These are phyloP conservation scores for Ophiostoma angusticollis DNA, from an alignment of 2,329 filamentous ascomycete genomes.

Conservation along the genomic window DNA sequence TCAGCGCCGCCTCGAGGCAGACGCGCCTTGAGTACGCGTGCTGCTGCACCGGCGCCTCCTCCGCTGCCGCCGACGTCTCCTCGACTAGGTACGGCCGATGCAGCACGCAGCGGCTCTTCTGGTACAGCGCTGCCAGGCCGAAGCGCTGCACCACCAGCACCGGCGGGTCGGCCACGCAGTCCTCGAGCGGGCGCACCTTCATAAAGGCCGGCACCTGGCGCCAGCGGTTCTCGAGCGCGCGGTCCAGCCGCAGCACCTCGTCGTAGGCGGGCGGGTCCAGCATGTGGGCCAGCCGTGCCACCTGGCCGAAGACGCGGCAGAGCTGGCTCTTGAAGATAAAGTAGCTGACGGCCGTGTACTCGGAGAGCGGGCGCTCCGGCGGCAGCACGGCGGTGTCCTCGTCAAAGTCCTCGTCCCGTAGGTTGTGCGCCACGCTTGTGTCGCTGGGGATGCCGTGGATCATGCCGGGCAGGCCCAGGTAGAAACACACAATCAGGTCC, in stretches of 20 bases:
- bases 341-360: slow-evolving; percentile 47
- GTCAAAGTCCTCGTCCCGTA: slow-evolving; percentile 53
- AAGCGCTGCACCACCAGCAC: slow-evolving; percentile 38
- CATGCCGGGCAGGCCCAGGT: slow-evolving; percentile 56
- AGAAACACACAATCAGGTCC: slow-evolving; percentile 52
- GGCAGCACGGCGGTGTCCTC: slow-evolving; percentile 43
- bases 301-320: slow-evolving; percentile 34
- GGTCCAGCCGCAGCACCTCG: slow-evolving; percentile 37
- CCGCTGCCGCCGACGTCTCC: slow-evolving; percentile 10
- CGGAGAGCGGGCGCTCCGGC: slow-evolving; percentile 38
- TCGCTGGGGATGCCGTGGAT: slow-evolving; percentile 51
- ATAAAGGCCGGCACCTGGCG: slow-evolving; percentile 33
- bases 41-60: slow-evolving; percentile 27
- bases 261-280: slow-evolving; percentile 33
- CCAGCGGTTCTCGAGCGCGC: slow-evolving; percentile 32
- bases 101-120: slow-evolving; percentile 42
- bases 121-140: slow-evolving; percentile 37
- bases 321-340: slow-evolving; percentile 38
- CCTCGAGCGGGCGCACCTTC: slow-evolving; percentile 33
- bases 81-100: slow-evolving; percentile 41
- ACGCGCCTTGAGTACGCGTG: slow-evolving; percentile 39
- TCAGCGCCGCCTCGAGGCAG: slow-evolving; percentile 36
- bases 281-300: slow-evolving; percentile 37
- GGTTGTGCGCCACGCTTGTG: slow-evolving; percentile 45
- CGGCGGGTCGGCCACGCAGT: slow-evolving; percentile 36